These are phyloP conservation scores for Leptodermis oblonga DNA, from an alignment of 257 asterid genomes.

Conservation along the genomic window DNA sequence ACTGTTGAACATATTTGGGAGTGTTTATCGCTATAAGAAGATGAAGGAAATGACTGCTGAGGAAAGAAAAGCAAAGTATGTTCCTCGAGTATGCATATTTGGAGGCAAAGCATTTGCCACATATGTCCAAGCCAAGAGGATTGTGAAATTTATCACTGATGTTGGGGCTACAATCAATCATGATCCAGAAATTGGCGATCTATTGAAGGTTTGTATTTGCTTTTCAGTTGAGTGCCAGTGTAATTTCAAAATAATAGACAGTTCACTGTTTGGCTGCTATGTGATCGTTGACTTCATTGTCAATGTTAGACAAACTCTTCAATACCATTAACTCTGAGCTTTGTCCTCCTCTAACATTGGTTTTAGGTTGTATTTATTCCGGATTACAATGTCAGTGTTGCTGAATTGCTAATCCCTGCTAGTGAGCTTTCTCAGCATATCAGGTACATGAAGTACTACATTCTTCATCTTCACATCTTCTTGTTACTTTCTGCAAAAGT, in stretches of 20 bases:
- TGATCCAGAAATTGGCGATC: slow-evolving; percentile 54
- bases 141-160: slow-evolving; percentile 55
- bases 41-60: slow-evolving; percentile 52
- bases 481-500: not conserved
- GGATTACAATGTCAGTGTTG: slow-evolving; percentile 81
- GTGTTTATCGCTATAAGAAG: slow-evolving; percentile 51
- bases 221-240: not conserved
- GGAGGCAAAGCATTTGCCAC: slow-evolving; percentile 63
- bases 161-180: slow-evolving; percentile 56
- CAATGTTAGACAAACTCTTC: slow-evolving; percentile 4
- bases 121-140: slow-evolving; percentile 58
- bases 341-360: slow-evolving; percentile 8
- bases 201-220: slow-evolving; percentile 39
- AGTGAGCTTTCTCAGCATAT: slow-evolving; percentile 85
- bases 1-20: slow-evolving; percentile 47
- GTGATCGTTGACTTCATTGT: not conserved
- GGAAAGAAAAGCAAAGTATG: slow-evolving; percentile 42
- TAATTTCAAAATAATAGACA: not conserved
- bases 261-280: not conserved
- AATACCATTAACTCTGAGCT: not conserved
- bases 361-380: slow-evolving; percentile 72
- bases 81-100: slow-evolving; percentile 61
- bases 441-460: slow-evolving; percentile 40
- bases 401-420: slow-evolving; percentile 76
- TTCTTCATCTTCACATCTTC: slow-evolving; percentile 1